Percentiles rank a stretch among this genome's conserved stretches.
phyloP scores from a whole-genome alignment of 345 rosid genomes.

The Litchi chinensis region DNA sequence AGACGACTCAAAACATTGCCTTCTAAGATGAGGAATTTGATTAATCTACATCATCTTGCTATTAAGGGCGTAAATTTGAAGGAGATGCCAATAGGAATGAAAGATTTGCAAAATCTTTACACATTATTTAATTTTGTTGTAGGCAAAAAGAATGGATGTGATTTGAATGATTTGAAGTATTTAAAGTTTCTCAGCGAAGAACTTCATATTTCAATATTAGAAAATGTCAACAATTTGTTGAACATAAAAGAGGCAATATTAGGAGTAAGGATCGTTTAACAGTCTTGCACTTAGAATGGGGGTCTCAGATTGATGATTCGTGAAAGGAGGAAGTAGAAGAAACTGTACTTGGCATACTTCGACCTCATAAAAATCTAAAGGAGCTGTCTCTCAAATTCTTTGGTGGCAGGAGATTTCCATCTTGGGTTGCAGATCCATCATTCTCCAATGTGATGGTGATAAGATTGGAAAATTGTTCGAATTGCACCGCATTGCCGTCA shows the following conservation, averaged over 20 bases:
- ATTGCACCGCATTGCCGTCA: no score
- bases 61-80: neutral
- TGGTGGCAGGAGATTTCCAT: neutral
- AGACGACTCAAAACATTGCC: neutral
- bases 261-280: neutral
- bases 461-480: no score
- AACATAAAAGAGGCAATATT: neutral
- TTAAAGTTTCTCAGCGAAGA: neutral
- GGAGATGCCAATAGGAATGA: neutral
- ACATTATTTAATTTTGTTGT: slow-evolving; percentile 1
- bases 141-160: neutral
- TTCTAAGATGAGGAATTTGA: neutral
- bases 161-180: neutral
- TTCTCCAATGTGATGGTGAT: no score
- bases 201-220: neutral
- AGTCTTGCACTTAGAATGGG: neutral
- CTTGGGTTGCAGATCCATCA: no score
- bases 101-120: neutral
- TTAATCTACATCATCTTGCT: slow-evolving; percentile 9
- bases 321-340: neutral
- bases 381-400: neutral
- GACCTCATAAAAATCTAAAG: neutral
- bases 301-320: neutral
- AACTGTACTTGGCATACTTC: neutral
- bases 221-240: neutral